A percentile compares a stretch with the other conserved stretches of the same genome.
These are phyloP conservation scores for Cercospora brassicicola DNA, from an alignment of 2,329 filamentous ascomycete genomes.

Conservation along the genomic window DNA sequence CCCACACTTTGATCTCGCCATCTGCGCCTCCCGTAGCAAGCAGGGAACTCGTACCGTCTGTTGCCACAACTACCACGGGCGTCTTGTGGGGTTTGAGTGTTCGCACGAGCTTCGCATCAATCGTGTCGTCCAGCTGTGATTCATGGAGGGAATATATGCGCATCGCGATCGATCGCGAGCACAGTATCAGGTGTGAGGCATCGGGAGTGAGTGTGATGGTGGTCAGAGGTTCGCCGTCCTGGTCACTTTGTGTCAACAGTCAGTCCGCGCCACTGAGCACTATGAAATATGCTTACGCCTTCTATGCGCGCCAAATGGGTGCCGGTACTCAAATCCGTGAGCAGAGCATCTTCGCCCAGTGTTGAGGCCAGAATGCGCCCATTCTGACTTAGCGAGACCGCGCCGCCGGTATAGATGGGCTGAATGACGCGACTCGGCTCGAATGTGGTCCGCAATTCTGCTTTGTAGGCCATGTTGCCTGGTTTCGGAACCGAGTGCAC, in stretches of 20 bases:
- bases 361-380: slow-evolving; percentile 83
- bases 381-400: slow-evolving; percentile 76
- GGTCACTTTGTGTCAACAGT: slow-evolving; percentile 42
- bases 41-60: slow-evolving; percentile 84
- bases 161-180: slow-evolving; percentile 95
- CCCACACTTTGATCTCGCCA: slow-evolving; percentile 94
- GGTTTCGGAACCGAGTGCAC: not conserved
- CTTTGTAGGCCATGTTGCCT: slow-evolving; percentile 53
- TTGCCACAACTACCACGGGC: slow-evolving; percentile 80
- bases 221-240: slow-evolving; percentile 70
- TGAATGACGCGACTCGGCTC: slow-evolving; percentile 79
- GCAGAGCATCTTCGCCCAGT: slow-evolving; percentile 84
- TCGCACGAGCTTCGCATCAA: slow-evolving; percentile 69
- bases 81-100: slow-evolving; percentile 87
- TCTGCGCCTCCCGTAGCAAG: slow-evolving; percentile 92
- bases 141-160: slow-evolving; percentile 75
- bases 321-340: slow-evolving; percentile 82
- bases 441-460: slow-evolving; percentile 78
- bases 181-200: slow-evolving; percentile 82
- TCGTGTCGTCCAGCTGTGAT: slow-evolving; percentile 56
- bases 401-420: slow-evolving; percentile 91
- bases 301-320: slow-evolving; percentile 81
- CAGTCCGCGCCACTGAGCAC: slow-evolving; percentile 32
- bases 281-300: slow-evolving; percentile 60
- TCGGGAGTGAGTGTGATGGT: slow-evolving; percentile 80